Base-by-base conservation (phyloP, 140 eudicot species). In the Erigeron philadelphicus region DNA sequence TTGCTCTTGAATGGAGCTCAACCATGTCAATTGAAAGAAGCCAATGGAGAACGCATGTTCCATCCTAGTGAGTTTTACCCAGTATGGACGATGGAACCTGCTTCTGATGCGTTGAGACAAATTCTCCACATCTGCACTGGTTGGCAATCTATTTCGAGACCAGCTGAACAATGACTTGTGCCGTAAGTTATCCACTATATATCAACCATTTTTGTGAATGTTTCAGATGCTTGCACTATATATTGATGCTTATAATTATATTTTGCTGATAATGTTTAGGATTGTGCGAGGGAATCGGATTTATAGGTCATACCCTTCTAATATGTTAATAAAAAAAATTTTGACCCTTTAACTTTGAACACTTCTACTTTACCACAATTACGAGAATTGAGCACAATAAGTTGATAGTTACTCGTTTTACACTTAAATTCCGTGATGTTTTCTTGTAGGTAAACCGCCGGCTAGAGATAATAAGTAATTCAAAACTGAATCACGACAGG, bases 11-110 rank as follows among this genome's bases (percentile, higher is more conserved):
- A 71, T 71, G 75, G 75, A 45, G 75, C 68, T 9, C 59, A 59
- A 59, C 35, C 68, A 8, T 71, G 75, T 38, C 67, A 59, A 45
- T 25, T 47, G 64, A 57, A 76, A 49, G 81, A 67, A 52, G 59
- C 59, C 12, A 42, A 61, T 71, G 88, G 83, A 65, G 83, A 80
- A 41, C 64, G 55, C 40, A 68, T 84, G 61, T 91, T 86, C 48
- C 89, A 91, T 73, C 96, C 98, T 1, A 64, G 68, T 64, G 68
- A 64, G 68, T 88, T 76, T 72, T 88, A 91, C 62, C 79, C 86
- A 5, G 61, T 45, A 40, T 91, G 98, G 96, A 86, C 95, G 78
- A 9, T 64, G 52, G 68, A 64, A 16, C 58, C 89, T 0, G 86
- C 95, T 40, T 64, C 89, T 2, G 96, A 91, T 52, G 79, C 95